A percentile compares a stretch with the other conserved stretches of the same genome.
Evolutionary conservation across 176 grass and related monocot species (phyloP).

Genomic region (Aegilops speltoides): DNA sequence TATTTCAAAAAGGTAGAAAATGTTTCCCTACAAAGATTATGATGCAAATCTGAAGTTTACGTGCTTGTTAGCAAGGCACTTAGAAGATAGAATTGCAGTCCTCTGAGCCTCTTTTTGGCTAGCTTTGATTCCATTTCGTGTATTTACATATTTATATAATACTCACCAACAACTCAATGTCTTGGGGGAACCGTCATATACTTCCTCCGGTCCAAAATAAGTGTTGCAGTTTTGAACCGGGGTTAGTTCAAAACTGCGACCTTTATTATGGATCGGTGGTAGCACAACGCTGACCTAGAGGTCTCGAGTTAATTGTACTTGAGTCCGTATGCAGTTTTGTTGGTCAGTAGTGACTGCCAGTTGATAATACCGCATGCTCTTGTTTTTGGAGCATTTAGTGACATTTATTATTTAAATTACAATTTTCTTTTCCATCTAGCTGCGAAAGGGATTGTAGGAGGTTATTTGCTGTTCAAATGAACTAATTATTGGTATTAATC

Average conservation of each 20-base stretch:
- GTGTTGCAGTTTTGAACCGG: too few relatives aligned
- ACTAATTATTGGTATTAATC: not conserved
- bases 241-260: too few relatives aligned
- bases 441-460: not conserved
- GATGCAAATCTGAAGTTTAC: not conserved
- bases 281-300: not conserved
- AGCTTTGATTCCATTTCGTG: not conserved
- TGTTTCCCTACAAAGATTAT: not conserved
- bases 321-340: not conserved
- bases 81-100: not conserved
- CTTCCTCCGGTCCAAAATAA: too few relatives aligned
- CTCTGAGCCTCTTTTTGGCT: not conserved
- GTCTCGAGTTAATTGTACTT: not conserved
- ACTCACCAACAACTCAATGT: not conserved
- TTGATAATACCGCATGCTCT: not conserved
- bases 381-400: not conserved
- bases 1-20: not conserved
- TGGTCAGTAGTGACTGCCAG: not conserved
- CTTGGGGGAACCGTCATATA: not conserved
- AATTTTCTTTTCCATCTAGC: not conserved
- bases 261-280: too few relatives aligned
- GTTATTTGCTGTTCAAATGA: slow-evolving; percentile 14
- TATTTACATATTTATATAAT: not conserved
- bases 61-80: not conserved
- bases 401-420: not conserved